These are phyloP conservation scores for Rhynchosporium agropyri DNA, from an alignment of 2,329 filamentous ascomycete genomes.

Conservation along the genomic window DNA sequence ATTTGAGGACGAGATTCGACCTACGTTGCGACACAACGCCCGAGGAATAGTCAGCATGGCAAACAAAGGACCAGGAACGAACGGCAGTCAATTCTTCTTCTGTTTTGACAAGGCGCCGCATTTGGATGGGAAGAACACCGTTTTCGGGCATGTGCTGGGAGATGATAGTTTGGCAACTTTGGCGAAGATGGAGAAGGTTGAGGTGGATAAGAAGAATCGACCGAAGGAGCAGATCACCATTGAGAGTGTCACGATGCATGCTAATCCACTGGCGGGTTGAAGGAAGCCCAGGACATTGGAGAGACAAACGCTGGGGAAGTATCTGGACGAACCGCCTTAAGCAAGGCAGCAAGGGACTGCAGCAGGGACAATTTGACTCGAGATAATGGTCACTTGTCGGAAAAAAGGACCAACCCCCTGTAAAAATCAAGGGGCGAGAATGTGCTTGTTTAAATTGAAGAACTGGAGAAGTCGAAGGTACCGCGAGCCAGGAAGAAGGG, in stretches of 20 bases:
- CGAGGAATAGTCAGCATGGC: conserved; percentile 77
- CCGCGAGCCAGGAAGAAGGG: no score
- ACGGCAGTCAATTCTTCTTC: conserved; percentile 82
- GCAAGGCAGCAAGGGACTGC: neutral
- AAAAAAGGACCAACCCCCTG: no score
- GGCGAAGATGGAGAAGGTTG: conserved; percentile 69
- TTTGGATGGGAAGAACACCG: conserved; percentile 81
- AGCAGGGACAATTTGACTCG: neutral
- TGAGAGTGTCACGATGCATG: conserved; percentile 72
- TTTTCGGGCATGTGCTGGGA: conserved; percentile 75
- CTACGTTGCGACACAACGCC: conserved; percentile 66
- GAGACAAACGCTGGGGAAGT: neutral
- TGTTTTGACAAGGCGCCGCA: conserved; percentile 77
- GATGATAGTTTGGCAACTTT: conserved; percentile 67
- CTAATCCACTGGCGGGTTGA: conserved; percentile 72
- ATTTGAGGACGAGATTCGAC: conserved; percentile 82
- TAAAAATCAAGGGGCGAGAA: no score
- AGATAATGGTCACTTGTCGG: neutral
- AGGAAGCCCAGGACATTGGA: neutral
- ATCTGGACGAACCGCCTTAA: neutral
- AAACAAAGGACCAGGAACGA: conserved; percentile 73
- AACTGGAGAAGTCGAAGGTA: no score
- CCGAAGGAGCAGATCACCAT: conserved; percentile 70
- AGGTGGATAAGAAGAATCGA: conserved; percentile 77
- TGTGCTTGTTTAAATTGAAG: no score